phyloP scores from a whole-genome alignment of 257 asterid genomes.

The Paulownia fortunei region DNA sequence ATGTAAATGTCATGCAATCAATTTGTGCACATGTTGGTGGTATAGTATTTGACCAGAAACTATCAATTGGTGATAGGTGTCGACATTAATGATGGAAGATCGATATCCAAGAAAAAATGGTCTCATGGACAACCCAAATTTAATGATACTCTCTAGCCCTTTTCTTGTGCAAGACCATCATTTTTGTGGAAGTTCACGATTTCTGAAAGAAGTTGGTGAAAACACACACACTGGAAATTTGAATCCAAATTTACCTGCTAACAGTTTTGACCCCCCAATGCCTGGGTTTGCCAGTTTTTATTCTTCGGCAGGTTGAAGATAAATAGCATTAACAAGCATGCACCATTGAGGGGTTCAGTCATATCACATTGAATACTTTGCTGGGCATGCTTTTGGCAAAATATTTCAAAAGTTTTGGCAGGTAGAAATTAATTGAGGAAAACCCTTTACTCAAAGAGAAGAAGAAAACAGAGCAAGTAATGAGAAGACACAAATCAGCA shows the following conservation, averaged over 20 bases:
- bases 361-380: conserved; percentile 17
- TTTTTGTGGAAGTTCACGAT: neutral
- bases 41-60: conserved; percentile 16
- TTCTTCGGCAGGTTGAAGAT: neutral
- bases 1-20: conserved; percentile 14
- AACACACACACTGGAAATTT: neutral
- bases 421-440: conserved; percentile 2
- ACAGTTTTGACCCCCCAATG: neutral
- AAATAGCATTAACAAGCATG: neutral
- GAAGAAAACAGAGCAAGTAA: too few species aligned
- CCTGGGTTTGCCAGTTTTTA: conserved; percentile 1
- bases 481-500: too few species aligned
- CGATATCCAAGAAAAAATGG: conserved; percentile 7
- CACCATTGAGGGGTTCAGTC: neutral
- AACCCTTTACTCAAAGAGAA: neutral
- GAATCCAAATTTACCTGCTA: neutral
- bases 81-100: neutral
- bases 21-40: neutral
- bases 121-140: neutral
- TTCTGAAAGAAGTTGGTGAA: neutral
- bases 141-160: neutral
- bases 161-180: too few species aligned
- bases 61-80: neutral
- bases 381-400: neutral
- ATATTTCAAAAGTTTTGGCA: neutral